A percentile compares a stretch with the other conserved stretches of the same genome.
phyloP scores from a whole-genome alignment of 192 early-diverging fungal genomes.

The Coemansia sp. region DNA sequence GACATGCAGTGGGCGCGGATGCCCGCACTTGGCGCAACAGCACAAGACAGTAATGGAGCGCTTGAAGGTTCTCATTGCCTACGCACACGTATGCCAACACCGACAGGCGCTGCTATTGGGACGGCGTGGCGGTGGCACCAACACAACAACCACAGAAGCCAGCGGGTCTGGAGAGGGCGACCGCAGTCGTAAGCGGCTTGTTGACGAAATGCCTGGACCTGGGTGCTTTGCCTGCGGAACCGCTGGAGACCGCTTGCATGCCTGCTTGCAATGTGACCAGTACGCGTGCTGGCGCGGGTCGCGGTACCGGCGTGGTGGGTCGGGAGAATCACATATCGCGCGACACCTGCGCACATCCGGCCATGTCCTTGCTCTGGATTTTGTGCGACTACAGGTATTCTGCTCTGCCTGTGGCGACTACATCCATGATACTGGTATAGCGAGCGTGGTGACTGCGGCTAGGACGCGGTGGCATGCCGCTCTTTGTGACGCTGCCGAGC shows the following conservation, averaged over 20 bases:
- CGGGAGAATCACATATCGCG: conserved; percentile 6
- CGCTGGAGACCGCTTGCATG: conserved; percentile 66
- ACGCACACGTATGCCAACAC: conserved; percentile 46
- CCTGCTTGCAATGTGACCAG: conserved; percentile 74
- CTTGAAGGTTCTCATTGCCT: conserved; percentile 48
- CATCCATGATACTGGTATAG: conserved; percentile 75
- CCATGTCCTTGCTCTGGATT: conserved; percentile 68
- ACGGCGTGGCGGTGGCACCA: conserved; percentile 36
- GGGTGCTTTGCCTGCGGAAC: conserved; percentile 60
- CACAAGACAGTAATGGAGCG: conserved; percentile 43
- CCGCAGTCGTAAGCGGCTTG: conserved; percentile 53
- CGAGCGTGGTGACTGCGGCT: conserved; percentile 36
- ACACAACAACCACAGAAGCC: conserved; percentile 4
- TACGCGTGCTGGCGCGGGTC: conserved; percentile 73
- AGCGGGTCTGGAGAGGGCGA: conserved; percentile 39
- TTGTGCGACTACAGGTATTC: conserved; percentile 64
- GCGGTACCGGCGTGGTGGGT: conserved; percentile 31
- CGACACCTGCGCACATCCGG: conserved; percentile 18
- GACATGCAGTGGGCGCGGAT: conserved; percentile 14
- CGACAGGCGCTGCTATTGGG: conserved; percentile 51
- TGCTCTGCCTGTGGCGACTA: conserved; percentile 81
- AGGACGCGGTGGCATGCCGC: conserved; percentile 40
- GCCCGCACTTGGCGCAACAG: conserved; percentile 32
- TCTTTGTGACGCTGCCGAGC: conserved; percentile 34
- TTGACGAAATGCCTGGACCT: conserved; percentile 59